phyloP scores from a whole-genome alignment of 1,284 basidiomycete genomes.

The Ustilago curta region DNA sequence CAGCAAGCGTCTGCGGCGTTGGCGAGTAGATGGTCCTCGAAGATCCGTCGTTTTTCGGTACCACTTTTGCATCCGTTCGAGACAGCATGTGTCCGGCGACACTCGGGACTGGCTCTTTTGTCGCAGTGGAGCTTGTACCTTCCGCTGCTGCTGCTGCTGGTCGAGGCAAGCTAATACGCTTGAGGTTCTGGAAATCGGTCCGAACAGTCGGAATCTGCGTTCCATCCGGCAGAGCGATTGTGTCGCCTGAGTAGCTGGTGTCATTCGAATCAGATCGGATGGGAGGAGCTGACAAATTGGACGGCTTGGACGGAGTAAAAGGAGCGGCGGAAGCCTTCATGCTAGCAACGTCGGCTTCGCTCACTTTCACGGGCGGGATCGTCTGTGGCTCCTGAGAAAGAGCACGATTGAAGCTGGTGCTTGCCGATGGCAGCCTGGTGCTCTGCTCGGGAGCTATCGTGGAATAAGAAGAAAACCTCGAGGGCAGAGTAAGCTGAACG shows the following conservation, averaged over 20 bases:
- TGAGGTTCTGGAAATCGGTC: conserved; percentile 55
- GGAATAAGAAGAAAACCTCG: conserved; percentile 21
- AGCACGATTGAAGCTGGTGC: neutral
- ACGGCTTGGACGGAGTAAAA: conserved; percentile 25
- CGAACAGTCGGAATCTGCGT: conserved; percentile 44
- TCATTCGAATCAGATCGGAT: conserved; percentile 38
- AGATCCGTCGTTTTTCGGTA: conserved; percentile 37
- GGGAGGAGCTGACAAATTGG: conserved; percentile 33
- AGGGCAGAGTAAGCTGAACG: conserved; percentile 37
- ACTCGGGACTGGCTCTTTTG: conserved; percentile 9
- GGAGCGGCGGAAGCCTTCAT: conserved; percentile 39
- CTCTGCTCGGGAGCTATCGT: conserved; percentile 11
- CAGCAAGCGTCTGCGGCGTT: conserved; percentile 48
- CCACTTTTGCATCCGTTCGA: conserved; percentile 18
- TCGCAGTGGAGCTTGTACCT: neutral
- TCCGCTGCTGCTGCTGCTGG: neutral
- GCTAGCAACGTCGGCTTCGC: conserved; percentile 23
- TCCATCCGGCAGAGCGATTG: conserved; percentile 32
- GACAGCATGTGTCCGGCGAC: conserved; percentile 44
- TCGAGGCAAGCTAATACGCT: conserved; percentile 36
- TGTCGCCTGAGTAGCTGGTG: conserved; percentile 29
- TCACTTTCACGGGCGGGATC: neutral
- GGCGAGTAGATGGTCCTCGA: conserved; percentile 52
- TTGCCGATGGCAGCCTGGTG: neutral
- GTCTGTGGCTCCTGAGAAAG: neutral